Percentiles rank a stretch among this genome's conserved stretches.
These are phyloP conservation scores for Fusarium xylarioides DNA, from an alignment of 2,329 filamentous ascomycete genomes.

Conservation along the genomic window DNA sequence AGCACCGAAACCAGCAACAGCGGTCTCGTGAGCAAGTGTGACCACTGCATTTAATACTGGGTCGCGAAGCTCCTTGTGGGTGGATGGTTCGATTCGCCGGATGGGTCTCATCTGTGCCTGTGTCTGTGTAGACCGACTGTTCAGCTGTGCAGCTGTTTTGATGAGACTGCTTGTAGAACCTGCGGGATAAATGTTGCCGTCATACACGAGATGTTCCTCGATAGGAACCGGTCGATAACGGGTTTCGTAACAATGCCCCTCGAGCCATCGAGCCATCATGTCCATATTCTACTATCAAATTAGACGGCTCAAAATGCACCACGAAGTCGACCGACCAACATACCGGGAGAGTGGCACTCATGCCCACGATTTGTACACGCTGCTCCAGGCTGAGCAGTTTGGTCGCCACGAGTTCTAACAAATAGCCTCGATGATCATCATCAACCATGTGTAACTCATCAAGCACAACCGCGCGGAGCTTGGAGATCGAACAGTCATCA, in stretches of 20 bases:
- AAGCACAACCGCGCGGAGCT: slow-evolving; percentile 73
- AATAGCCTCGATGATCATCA: slow-evolving; percentile 78
- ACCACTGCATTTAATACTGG: slow-evolving; percentile 76
- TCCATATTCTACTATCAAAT: slow-evolving; percentile 67
- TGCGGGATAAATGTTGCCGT: slow-evolving; percentile 72
- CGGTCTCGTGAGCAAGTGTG: slow-evolving; percentile 74
- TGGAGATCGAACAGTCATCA: slow-evolving; percentile 72
- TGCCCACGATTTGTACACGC: slow-evolving; percentile 75
- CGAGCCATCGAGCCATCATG: slow-evolving; percentile 74
- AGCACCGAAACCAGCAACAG: slow-evolving; percentile 72
- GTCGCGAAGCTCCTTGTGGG: slow-evolving; percentile 69
- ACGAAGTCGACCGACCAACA: slow-evolving; percentile 33
- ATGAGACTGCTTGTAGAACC: slow-evolving; percentile 64
- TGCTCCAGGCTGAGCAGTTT: slow-evolving; percentile 76
- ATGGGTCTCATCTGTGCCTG: slow-evolving; percentile 52
- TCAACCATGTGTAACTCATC: slow-evolving; percentile 87
- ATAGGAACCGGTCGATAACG: slow-evolving; percentile 79
- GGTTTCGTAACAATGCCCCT: slow-evolving; percentile 76
- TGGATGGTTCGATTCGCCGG: slow-evolving; percentile 63
- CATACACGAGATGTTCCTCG: slow-evolving; percentile 77
- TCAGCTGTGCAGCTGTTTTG: slow-evolving; percentile 64
- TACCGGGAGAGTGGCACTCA: slow-evolving; percentile 82
- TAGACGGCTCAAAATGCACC: background rate
- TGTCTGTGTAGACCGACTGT: slow-evolving; percentile 44
- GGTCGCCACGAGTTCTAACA: slow-evolving; percentile 77